Evolutionary conservation across 83 land plant genomes (phyloP), one percentile per base, ranked within the genome.

Genomic region (Diphasiastrum complanatum): DNA sequence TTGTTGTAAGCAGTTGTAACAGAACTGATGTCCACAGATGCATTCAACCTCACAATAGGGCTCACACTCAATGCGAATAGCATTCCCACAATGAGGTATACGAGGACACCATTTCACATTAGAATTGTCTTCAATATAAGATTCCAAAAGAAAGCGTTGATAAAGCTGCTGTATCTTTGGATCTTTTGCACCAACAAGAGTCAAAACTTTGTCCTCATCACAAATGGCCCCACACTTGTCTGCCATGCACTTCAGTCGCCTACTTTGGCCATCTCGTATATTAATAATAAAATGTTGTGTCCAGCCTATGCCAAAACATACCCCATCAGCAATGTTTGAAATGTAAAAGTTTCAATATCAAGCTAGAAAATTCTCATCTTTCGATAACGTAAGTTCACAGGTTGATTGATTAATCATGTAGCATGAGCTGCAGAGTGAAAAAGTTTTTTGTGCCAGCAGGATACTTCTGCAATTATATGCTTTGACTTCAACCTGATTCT

Each of bases 91-190:
- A 48, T 88, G 85, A 23, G 98, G 98, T 36, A 79, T 65, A 54
- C 95, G 85, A 4, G 98, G 98, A 67, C 98, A 92, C 98, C 98
- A 92, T 47, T 85, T 92, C 20, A 92, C 98, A 66, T 67, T 83
- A 47, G 83, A 75, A 65, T 92, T 92, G 68, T 92, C 98, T 60
- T 88, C 98, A 41, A 88, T 85, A 47, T 88, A 92, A 19, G 98
- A 92, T 67, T 88, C 96, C 32, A 92, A 71, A 51, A 92, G 80
- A 61, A 67, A 81, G 5, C 88, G 83, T 20, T 89, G 85, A 72
- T 91, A 88, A 19, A 80, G 81, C 25, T 77, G 76, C 18, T 81
- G 85, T 36, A 81, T 54, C 45, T 76, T 76, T 29, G 85, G 83
- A 65, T 83, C 65, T 61, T 33, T 74, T 40, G 33, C 24, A 58